phyloP scores from a whole-genome alignment of 202 grass and related monocot genomes.

The Saccharum hybrid region DNA sequence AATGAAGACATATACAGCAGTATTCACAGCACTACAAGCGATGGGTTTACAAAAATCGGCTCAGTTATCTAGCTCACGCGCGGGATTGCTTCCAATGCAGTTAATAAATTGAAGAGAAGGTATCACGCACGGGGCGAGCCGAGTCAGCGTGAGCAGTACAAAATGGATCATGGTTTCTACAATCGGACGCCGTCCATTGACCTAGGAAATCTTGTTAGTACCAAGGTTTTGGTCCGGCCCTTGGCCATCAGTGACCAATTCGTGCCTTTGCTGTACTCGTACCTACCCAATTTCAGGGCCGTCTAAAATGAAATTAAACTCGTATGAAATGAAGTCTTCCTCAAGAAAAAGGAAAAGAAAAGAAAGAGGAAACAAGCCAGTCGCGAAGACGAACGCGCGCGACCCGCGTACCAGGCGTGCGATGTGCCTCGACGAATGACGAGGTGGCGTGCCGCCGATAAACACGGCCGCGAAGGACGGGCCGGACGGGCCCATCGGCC shows the following conservation, averaged over 20 bases:
- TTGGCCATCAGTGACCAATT: constrained; percentile 4
- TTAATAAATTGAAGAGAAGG: background rate
- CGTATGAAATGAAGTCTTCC: background rate
- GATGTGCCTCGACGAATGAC: background rate
- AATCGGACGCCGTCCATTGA: constrained; percentile 32
- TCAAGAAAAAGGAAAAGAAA: no score
- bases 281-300: background rate
- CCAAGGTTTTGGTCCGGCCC: constrained; percentile 10
- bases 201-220: background rate
- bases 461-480: background rate
- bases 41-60: background rate
- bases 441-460: constrained; percentile 30
- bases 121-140: background rate
- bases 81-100: constrained; percentile 19
- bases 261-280: background rate
- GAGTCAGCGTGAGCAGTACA: constrained; percentile 1
- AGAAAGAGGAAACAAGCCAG: no score
- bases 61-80: background rate
- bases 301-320: background rate
- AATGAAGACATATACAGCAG: background rate
- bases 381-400: background rate
- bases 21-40: background rate
- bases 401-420: background rate
- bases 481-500: background rate
- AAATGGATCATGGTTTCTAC: background rate